These are phyloP conservation scores for Colletotrichum ledebouriae DNA, from an alignment of 2,329 filamentous ascomycete species.

Conservation along the genomic window DNA sequence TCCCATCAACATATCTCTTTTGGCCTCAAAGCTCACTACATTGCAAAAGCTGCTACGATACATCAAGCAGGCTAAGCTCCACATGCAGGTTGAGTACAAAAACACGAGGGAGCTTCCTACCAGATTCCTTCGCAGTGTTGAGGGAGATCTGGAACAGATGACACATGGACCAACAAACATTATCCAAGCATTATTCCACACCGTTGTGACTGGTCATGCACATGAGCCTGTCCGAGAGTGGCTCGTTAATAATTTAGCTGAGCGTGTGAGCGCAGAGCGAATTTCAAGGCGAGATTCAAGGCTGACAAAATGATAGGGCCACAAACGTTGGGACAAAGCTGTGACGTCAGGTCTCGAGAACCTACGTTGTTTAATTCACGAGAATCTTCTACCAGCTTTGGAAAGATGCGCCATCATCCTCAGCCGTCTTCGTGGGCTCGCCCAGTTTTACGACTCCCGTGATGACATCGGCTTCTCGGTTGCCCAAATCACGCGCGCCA, in stretches of 20 bases:
- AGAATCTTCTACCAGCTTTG: constrained; percentile 89
- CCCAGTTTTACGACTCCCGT: constrained; percentile 79
- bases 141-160: constrained; percentile 77
- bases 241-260: constrained; percentile 85
- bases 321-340: constrained; percentile 95
- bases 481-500: constrained; percentile 72
- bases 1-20: constrained; percentile 83
- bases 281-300: constrained; percentile 31
- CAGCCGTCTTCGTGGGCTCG: constrained; percentile 85
- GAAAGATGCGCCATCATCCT: constrained; percentile 87
- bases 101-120: constrained; percentile 83
- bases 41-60: constrained; percentile 90
- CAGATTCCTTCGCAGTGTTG: constrained; percentile 82
- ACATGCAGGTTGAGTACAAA: constrained; percentile 87
- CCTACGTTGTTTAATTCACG: constrained; percentile 82
- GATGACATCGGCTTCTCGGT: constrained; percentile 76
- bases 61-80: constrained; percentile 81
- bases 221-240: constrained; percentile 84
- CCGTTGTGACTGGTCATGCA: constrained; percentile 86
- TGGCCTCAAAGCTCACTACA: constrained; percentile 89
- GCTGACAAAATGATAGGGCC: constrained; percentile 68
- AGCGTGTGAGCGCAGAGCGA: constrained; percentile 70
- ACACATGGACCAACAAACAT: constrained; percentile 72
- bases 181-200: constrained; percentile 83
- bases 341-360: constrained; percentile 82